phyloP scores from a whole-genome alignment of 106 monocot genomes.

The Iris macrosiphon region DNA sequence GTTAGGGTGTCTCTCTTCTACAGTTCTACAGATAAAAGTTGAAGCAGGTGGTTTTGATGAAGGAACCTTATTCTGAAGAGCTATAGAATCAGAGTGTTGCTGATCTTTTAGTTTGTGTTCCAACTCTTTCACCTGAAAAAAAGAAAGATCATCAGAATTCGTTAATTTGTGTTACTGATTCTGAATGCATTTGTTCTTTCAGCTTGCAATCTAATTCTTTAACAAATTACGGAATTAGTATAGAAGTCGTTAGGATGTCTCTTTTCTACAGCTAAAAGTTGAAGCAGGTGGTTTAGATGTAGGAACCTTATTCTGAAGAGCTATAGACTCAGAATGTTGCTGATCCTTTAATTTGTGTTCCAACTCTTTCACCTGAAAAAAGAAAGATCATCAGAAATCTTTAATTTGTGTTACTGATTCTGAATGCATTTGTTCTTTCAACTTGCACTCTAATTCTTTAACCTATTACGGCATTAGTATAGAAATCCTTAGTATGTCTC shows the following conservation, averaged over 20 bases:
- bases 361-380: conserved; percentile 54
- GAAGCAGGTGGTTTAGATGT: neutral
- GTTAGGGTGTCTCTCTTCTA: too few species aligned
- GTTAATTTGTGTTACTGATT: conserved; percentile 8
- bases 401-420: conserved; percentile 10
- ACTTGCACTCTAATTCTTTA: conserved; percentile 42
- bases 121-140: conserved; percentile 57
- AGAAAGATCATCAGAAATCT: neutral
- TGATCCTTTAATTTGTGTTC: conserved; percentile 55
- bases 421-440: conserved; percentile 33
- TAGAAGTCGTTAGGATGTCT: too few species aligned
- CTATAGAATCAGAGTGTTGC: conserved; percentile 28
- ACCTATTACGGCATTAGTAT: conserved; percentile 51
- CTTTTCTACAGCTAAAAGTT: neutral
- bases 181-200: conserved; percentile 29
- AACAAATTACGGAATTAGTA: conserved; percentile 44
- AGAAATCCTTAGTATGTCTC: too few species aligned
- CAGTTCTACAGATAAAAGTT: neutral
- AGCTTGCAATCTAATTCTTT: conserved; percentile 48
- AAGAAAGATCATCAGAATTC: neutral
- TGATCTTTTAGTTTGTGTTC: conserved; percentile 54
- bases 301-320: conserved; percentile 37
- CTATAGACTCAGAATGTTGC: conserved; percentile 28
- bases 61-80: conserved; percentile 37
- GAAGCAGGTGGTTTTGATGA: neutral